Base-by-base conservation (phyloP, 352 stramenopile genomes). In the Phytophthora lateralis region DNA sequence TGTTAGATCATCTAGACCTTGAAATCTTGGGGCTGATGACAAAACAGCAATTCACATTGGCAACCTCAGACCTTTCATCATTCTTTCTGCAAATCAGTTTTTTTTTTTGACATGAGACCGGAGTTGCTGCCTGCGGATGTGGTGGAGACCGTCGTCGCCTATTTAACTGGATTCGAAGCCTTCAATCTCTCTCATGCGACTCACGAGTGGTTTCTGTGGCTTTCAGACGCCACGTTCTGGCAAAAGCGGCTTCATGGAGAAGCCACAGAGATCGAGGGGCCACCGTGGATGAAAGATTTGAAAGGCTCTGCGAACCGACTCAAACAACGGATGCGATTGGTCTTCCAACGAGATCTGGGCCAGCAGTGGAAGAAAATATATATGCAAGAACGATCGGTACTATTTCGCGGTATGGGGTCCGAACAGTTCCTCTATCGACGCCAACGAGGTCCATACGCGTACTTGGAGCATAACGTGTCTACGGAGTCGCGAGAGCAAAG, bases 131-230 rank as follows among this genome's bases (percentile, higher is more conserved):
- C 52, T 32, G 24, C 20, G 0, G 60, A 63, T 12, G 53, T 54
- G 26, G 21, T 69, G 37, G 47, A 44, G 41, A 24, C 52, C 9
- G 32, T 57, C 2, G 47, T 60, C 7, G 5, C 29, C n/a, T 50
- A 50, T 20, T 43, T 69, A 26, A 59, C 46, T 24, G 60, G 53
- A 24, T 50, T 58, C 24, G 60, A 69, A 24, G 46, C 45, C 12
- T 69, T 63, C 32, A 26, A 32, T 12, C 54, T 69, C 38, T 69
- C 60, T 34, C 60, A 60, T 21, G 11, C 48, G n/a, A 63, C 34
- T 20, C 43, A 21, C 38, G 21, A 60, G 20, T 61, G 55, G 45
- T 20, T 54, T 24, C 34, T 12, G 6, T 38, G 39, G 3, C 21
- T 60, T 17, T 49, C 20, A 0, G 39, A 55, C 29, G 12, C 20